Evolutionary conservation across 2,329 filamentous ascomycete genomes (phyloP).

Genomic region (Thelonectria discophora): DNA sequence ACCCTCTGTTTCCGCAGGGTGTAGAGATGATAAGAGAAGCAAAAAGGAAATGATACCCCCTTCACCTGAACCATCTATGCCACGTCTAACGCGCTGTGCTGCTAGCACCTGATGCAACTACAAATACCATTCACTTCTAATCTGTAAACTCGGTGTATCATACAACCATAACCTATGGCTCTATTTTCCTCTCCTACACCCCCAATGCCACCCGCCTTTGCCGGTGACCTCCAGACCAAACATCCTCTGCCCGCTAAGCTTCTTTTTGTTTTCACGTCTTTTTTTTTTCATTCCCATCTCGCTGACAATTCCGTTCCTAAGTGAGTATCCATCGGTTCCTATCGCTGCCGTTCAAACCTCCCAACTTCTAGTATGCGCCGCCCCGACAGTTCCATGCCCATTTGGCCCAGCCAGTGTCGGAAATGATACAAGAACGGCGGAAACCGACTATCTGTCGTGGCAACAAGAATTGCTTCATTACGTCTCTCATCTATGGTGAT

Average conservation of each 20-base stretch:
- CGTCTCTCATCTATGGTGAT: slow-evolving; percentile 65
- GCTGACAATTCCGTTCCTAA: slow-evolving; percentile 9
- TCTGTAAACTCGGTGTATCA: slow-evolving; percentile 37
- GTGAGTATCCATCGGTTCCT: slow-evolving; percentile 11
- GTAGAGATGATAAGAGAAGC: slow-evolving; percentile 4
- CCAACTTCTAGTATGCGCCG: slow-evolving; percentile 36
- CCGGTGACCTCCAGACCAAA: slow-evolving; percentile 7
- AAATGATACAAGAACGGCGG: slow-evolving; percentile 22
- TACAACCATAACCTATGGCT: slow-evolving; percentile 37
- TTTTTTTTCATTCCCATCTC: slow-evolving; percentile 15
- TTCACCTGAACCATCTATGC: neutral
- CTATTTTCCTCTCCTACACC: slow-evolving; percentile 20
- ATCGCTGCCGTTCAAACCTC: slow-evolving; percentile 10
- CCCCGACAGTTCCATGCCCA: slow-evolving; percentile 29
- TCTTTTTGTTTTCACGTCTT: slow-evolving; percentile 13
- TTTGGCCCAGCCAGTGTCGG: slow-evolving; percentile 27
- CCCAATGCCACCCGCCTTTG: slow-evolving; percentile 19
- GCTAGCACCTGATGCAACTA: slow-evolving; percentile 30
- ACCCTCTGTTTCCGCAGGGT: slow-evolving; percentile 78
- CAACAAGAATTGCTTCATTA: slow-evolving; percentile 65
- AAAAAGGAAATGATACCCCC: slow-evolving; percentile 30
- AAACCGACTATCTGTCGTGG: slow-evolving; percentile 35
- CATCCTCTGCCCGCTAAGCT: slow-evolving; percentile 10
- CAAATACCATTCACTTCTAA: slow-evolving; percentile 37
- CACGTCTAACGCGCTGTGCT: slow-evolving; percentile 17